phyloP scores from a whole-genome alignment of 108 stramenopile genomes.

The Nitzschia palea region DNA sequence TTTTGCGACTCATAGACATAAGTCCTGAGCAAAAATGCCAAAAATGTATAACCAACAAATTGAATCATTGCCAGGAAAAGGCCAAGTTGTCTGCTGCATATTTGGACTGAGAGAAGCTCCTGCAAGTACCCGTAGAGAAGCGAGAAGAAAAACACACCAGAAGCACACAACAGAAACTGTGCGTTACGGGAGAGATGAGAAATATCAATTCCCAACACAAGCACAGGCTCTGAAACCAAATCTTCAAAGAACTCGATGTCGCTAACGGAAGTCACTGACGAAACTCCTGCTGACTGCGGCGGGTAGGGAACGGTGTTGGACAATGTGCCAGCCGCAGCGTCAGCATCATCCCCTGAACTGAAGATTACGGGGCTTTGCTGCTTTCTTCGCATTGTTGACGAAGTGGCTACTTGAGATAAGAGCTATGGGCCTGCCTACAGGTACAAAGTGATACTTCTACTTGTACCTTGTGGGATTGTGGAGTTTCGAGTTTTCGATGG shows the following conservation, averaged over 20 bases:
- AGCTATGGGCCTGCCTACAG: no score
- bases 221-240: slow-evolving; percentile 54
- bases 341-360: slow-evolving; percentile 26
- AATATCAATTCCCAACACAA: slow-evolving; percentile 80
- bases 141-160: slow-evolving; percentile 77
- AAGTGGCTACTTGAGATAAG: no score
- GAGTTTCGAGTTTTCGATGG: no score
- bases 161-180: slow-evolving; percentile 77
- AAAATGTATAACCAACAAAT: slow-evolving; percentile 77
- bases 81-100: slow-evolving; percentile 79
- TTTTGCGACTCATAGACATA: slow-evolving; percentile 47
- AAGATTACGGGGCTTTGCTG: background rate
- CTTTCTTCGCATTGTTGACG: background rate
- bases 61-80: slow-evolving; percentile 81
- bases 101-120: slow-evolving; percentile 76
- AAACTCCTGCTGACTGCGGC: slow-evolving; percentile 18
- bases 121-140: slow-evolving; percentile 88
- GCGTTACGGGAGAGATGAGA: slow-evolving; percentile 46
- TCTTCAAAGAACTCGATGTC: slow-evolving; percentile 68
- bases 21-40: slow-evolving; percentile 47
- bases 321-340: slow-evolving; percentile 29
- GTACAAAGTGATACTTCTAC: no score
- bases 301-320: slow-evolving; percentile 9
- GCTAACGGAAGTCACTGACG: slow-evolving; percentile 17
- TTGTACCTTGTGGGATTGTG: no score